phyloP scores from a whole-genome alignment of 306 rosid species.

The Abrus precatorius region DNA sequence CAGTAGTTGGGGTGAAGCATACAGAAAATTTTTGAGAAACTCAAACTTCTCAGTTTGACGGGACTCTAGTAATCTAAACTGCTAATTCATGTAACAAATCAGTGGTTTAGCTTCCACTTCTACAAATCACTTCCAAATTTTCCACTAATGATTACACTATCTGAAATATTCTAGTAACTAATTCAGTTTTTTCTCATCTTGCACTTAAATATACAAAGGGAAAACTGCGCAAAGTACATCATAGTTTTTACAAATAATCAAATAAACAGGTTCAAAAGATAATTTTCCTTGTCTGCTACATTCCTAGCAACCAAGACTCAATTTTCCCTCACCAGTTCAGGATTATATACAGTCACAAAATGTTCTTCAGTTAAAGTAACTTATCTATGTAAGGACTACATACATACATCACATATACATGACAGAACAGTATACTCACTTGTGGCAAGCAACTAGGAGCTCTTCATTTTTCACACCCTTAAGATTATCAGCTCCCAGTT shows the following conservation, averaged over 20 bases:
- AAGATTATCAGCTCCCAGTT: constrained; percentile 95
- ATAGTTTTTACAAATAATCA: background rate
- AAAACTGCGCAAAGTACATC: constrained; percentile 6
- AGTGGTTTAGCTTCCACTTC: constrained; percentile 25
- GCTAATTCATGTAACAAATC: constrained; percentile 9
- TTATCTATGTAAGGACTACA: background rate
- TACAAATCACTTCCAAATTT: constrained; percentile 20
- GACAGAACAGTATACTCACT: constrained; percentile 59
- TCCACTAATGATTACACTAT: background rate
- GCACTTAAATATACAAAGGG: constrained; percentile 9
- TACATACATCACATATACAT: background rate
- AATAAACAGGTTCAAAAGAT: background rate
- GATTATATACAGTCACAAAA: constrained; percentile 12
- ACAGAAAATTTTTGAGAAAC: background rate
- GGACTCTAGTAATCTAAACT: constrained; percentile 16
- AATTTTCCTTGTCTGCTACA: background rate
- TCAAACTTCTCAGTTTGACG: constrained; percentile 3
- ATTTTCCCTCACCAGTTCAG: constrained; percentile 6
- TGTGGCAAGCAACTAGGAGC: constrained; percentile 95
- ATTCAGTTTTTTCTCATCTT: constrained; percentile 18
- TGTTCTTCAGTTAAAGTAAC: background rate
- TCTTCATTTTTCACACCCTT: constrained; percentile 92
- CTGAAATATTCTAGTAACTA: constrained; percentile 12
- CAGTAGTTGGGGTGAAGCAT: constrained; percentile 21
- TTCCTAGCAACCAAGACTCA: constrained; percentile 10